phyloP scores from a whole-genome alignment of 768 basidiomycete species.

The Auriscalpium vulgare region DNA sequence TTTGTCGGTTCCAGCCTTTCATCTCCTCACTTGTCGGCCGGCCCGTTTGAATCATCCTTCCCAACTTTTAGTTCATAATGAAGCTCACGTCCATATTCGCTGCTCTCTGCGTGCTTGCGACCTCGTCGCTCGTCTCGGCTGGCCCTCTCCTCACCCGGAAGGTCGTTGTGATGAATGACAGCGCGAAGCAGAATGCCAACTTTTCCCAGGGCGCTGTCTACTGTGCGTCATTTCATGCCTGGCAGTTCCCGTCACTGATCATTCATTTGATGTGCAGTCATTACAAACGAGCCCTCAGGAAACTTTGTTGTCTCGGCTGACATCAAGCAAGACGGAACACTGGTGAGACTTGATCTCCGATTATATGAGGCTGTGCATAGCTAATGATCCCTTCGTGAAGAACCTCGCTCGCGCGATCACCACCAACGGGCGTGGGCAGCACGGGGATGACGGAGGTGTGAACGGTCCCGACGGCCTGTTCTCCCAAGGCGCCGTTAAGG shows the following conservation, averaged over 20 bases:
- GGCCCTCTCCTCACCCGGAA: constrained; percentile 7
- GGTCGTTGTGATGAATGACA: not conserved
- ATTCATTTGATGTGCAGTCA: constrained; percentile 25
- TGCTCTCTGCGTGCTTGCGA: not conserved
- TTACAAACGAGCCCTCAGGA: constrained; percentile 39
- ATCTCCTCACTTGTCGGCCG: not conserved
- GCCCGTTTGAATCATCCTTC: constrained; percentile 4
- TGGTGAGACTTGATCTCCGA: constrained; percentile 21
- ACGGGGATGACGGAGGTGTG: constrained; percentile 12
- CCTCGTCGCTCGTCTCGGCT: constrained; percentile 9
- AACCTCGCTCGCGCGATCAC: constrained; percentile 13
- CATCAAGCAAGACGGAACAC: constrained; percentile 34
- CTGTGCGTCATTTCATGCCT: constrained; percentile 11
- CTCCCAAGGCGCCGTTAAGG: constrained; percentile 22
- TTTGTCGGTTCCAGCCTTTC: constrained; percentile 1
- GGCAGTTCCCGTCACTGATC: not conserved
- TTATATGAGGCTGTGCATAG: too few species aligned
- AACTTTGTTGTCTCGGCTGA: constrained; percentile 37
- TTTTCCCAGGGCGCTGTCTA: constrained; percentile 18
- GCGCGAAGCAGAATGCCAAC: constrained; percentile 1
- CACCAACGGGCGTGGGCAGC: constrained; percentile 17
- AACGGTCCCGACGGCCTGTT: constrained; percentile 22
- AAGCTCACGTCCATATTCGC: constrained; percentile 13
- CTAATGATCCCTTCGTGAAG: not conserved
- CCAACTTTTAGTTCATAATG: constrained; percentile 5